phyloP scores from a whole-genome alignment of 2,329 filamentous ascomycete genomes.

The Aspergillus puulaauensis region DNA sequence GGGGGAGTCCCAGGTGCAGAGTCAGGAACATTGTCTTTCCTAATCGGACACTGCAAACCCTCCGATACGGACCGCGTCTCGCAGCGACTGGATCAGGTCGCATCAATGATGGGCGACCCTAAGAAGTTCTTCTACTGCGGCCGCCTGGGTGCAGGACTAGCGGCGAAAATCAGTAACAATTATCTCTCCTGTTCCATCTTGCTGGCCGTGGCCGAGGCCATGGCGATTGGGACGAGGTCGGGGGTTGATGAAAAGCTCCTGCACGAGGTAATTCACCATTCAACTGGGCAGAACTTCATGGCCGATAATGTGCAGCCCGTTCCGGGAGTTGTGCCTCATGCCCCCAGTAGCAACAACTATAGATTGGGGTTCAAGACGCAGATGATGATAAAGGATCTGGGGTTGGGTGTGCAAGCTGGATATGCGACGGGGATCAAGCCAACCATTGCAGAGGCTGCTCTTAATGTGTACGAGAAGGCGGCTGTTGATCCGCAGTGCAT shows the following conservation, averaged over 20 bases:
- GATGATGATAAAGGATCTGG: conserved; percentile 61
- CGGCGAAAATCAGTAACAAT: conserved; percentile 62
- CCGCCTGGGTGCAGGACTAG: conserved; percentile 55
- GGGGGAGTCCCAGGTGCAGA: conserved; percentile 44
- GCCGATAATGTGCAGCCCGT: conserved; percentile 54
- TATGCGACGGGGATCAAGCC: too few relatives aligned
- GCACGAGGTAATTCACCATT: conserved; percentile 51
- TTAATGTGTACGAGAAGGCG: too few relatives aligned
- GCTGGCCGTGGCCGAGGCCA: conserved; percentile 58
- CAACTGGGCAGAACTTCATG: conserved; percentile 54
- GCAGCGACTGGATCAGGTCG: conserved; percentile 30
- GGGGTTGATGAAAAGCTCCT: conserved; percentile 57
- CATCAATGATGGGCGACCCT: conserved; percentile 52
- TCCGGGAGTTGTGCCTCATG: conserved; percentile 49
- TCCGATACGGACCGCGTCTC: conserved; percentile 24
- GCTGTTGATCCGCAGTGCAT: too few relatives aligned
- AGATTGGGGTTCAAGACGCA: conserved; percentile 59
- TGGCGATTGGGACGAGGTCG: conserved; percentile 60
- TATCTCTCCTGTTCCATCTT: conserved; percentile 60
- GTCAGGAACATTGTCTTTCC: conserved; percentile 54
- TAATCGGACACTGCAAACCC: conserved; percentile 40
- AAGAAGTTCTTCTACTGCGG: conserved; percentile 55
- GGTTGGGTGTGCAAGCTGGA: conserved; percentile 49
- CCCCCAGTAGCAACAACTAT: conserved; percentile 51
- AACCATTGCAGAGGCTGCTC: too few relatives aligned